Base-by-base conservation (phyloP, 306 rosid species). In the Vigna angularis region DNA sequence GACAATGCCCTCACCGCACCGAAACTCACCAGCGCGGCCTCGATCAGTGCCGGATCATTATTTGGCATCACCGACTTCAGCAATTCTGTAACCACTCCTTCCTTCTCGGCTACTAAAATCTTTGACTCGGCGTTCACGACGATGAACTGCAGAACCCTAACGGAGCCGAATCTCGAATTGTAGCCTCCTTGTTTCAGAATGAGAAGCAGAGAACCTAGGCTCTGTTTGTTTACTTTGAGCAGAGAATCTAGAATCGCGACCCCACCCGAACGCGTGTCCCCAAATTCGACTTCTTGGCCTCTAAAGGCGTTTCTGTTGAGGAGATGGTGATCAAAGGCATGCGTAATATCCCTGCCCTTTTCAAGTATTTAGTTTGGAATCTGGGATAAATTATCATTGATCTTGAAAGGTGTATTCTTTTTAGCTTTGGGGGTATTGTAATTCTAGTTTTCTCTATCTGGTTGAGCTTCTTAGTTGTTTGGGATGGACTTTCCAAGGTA, bases 61-160 rank as follows among this genome's bases (percentile, higher is more conserved):
- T 83, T 91, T 13, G 89, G 84, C 63, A 38, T 15, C 16, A 83
- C 77, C 14, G 66, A 57, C 26, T 83, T 87, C 34, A 93, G 42
- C 56, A 93, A 72, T 73, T 87, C 91, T 1, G 66, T 40, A 4
- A 93, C 32, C 13, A 89, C 0, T 55, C 89, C 90, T 3, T 89
- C 91, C 17, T 83, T 88, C 51, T 87, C 93, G 0, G 89, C 91
- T 28, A 93, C 81, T 3, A 70, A 26, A 28, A 82, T 51, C 86
- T 88, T 87, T 7, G 90, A 57, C 22, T 88, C 93, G 8, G 80
- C 66, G 81, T 88, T 86, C 4, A 79, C 59, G 4, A 94, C 90
- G 40, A 89, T 48, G 48, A 73, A 55, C 28, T 82, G 85, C 45
- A 93, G 16, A 42, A 91, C 52, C 73, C 87, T 86, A 13, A 83